Evolutionary conservation across 805 yeast species (phyloP), one percentile per base, ranked within the genome.

Genomic region (Clavispora fructus): DNA sequence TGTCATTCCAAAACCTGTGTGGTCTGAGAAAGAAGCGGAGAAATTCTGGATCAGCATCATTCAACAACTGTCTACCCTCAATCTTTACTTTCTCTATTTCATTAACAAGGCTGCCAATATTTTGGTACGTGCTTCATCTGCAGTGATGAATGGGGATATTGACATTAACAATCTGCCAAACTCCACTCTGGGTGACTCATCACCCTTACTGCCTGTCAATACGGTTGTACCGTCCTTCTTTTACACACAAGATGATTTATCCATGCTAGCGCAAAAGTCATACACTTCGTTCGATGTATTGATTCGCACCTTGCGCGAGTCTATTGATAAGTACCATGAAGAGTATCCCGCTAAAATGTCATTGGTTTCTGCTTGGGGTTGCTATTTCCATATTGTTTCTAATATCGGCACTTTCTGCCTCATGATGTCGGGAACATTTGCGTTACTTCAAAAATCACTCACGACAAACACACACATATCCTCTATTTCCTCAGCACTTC

Each of bases 311-410:
- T 55, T 71, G 25, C 53, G 74, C 30, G 62, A 62, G 39, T 61
- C 69, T 1, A 54, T 71, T 25, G 55, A 56, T 14, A 47, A 51
- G 17, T 55, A 61, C 38, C 67, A 65, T 43, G 54, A 63, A 12
- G 75, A 70, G 40, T 65, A 58, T 44, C 67, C 74, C 3, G 63
- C 71, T 6, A 62, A 64, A 33, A 65, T 71, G 39, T 67, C 71
- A 2, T 56, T 70, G 25, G 62, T 64, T 43, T 59, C 70, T 6
- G 62, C 71, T 3, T 67, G 71, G 63, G 58, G 69, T 0, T 61
- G 63, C 19, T 68, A 61, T 44, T 54, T 69, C 37, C 65, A 69
- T 42, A 52, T 62, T 17, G 62, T 63, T 48, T 57, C 71, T 0
- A 60, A 64, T 19, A 55, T 65, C 19, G 61, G 62, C 12, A 68